Percentiles rank a stretch among this genome's conserved stretches.
These are phyloP conservation scores for Malassezia dermatis DNA, from an alignment of 1,284 basidiomycete genomes.

Conservation along the genomic window DNA sequence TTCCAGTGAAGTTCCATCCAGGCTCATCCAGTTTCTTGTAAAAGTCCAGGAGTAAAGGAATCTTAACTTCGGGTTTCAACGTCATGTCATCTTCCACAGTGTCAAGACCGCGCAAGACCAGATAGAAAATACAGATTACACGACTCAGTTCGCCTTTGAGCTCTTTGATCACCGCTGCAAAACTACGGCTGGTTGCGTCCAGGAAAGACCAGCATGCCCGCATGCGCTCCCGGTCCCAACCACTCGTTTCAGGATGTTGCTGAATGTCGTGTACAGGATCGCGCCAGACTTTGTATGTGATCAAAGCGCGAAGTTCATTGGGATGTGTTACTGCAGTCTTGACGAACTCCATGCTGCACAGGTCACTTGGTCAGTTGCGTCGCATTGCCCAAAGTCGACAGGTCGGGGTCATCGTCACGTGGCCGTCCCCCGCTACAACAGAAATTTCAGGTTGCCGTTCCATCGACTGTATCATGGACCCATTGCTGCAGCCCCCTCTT, in stretches of 20 bases:
- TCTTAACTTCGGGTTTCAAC: constrained; percentile 72
- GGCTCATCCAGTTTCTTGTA: constrained; percentile 68
- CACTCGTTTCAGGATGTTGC: constrained; percentile 40
- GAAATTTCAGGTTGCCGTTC: neutral
- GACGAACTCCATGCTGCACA: constrained; percentile 3
- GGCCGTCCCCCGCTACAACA: neutral
- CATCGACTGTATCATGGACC: constrained; percentile 9
- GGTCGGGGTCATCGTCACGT: neutral
- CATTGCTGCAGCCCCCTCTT: constrained; percentile 12
- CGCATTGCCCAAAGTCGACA: neutral
- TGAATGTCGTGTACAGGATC: constrained; percentile 50
- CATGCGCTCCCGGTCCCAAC: constrained; percentile 56
- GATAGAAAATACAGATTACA: constrained; percentile 83
- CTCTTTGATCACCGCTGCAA: constrained; percentile 89
- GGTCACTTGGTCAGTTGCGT: neutral
- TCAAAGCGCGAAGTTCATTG: constrained; percentile 44
- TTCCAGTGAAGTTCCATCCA: constrained; percentile 78
- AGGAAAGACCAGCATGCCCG: constrained; percentile 79
- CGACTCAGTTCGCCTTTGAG: constrained; percentile 87
- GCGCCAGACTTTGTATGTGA: constrained; percentile 50
- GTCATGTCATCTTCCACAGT: constrained; percentile 99
- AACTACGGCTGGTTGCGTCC: constrained; percentile 79
- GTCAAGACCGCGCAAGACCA: constrained; percentile 83
- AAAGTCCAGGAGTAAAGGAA: constrained; percentile 73
- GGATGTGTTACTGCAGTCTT: constrained; percentile 33